These are phyloP conservation scores for Syzygium syzygioides DNA, from an alignment of 441 rosid species.

Conservation along the genomic window DNA sequence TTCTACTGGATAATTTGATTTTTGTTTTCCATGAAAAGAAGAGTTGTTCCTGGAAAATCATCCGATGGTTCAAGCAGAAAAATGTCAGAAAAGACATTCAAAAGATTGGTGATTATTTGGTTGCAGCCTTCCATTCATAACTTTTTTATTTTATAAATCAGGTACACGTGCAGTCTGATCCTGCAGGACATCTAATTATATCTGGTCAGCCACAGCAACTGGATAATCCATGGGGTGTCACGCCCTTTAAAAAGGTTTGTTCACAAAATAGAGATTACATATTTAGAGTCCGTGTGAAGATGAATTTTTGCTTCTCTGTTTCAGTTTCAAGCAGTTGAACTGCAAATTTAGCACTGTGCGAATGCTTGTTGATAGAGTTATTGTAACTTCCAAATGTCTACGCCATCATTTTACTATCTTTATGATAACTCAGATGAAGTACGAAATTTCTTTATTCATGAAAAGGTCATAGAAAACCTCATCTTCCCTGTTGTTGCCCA, in stretches of 20 bases:
- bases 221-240: slow-evolving; percentile 78
- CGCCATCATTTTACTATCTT: neutral
- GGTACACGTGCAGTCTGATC: slow-evolving; percentile 78
- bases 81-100: neutral
- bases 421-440: neutral
- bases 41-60: neutral
- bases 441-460: neutral
- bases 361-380: neutral
- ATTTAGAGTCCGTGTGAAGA: neutral
- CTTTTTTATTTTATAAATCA: slow-evolving; percentile 9
- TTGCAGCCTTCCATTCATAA: neutral
- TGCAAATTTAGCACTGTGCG: neutral
- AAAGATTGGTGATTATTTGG: neutral
- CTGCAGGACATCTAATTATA: slow-evolving; percentile 68
- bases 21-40: neutral
- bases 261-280: neutral
- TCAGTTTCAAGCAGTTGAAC: neutral
- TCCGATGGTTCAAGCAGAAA: neutral
- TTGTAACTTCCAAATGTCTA: neutral
- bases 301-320: neutral
- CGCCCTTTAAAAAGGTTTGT: slow-evolving; percentile 67
- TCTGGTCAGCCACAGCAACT: slow-evolving; percentile 60
- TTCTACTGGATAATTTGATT: neutral
- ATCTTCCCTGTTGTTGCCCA: neutral
- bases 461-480: neutral